phyloP scores from a whole-genome alignment of 768 basidiomycete genomes.

The Rhodotorula taiwanensis region DNA sequence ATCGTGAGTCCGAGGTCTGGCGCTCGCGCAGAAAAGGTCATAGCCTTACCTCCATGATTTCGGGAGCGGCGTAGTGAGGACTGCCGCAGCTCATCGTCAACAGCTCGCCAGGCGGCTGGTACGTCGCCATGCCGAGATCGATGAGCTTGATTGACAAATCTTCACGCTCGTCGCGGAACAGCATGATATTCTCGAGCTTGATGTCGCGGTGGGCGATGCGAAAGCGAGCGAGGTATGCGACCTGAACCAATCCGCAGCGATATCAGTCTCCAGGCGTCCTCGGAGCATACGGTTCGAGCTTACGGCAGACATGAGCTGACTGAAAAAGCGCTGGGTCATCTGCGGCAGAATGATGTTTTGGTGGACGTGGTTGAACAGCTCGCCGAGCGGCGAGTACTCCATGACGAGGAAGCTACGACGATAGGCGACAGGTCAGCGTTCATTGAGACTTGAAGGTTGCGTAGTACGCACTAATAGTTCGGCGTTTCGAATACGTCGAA shows the following conservation, averaged over 20 bases:
- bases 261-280: too few species aligned
- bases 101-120: constrained; percentile 60
- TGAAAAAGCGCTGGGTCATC: constrained; percentile 80
- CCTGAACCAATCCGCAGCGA: not conserved
- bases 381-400: constrained; percentile 90
- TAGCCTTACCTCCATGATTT: constrained; percentile 56
- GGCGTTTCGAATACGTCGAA: constrained; percentile 98
- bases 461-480: constrained; percentile 59
- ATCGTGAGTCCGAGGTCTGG: too few species aligned
- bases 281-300: constrained; percentile 59
- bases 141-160: constrained; percentile 67
- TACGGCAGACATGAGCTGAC: constrained; percentile 84
- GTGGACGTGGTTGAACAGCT: constrained; percentile 84
- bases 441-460: not conserved
- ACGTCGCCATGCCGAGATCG: constrained; percentile 96
- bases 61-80: constrained; percentile 90
- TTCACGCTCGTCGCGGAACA: constrained; percentile 64
- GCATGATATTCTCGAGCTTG: constrained; percentile 87
- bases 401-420: constrained; percentile 60
- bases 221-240: constrained; percentile 51
- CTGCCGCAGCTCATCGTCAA: constrained; percentile 84
- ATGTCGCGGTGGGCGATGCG: constrained; percentile 90
- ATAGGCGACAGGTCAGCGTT: too few species aligned
- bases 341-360: constrained; percentile 61
- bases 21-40: not conserved